Conservation (phyloP, 129 eudicot genomes). For the Mikania micrantha region DNA sequence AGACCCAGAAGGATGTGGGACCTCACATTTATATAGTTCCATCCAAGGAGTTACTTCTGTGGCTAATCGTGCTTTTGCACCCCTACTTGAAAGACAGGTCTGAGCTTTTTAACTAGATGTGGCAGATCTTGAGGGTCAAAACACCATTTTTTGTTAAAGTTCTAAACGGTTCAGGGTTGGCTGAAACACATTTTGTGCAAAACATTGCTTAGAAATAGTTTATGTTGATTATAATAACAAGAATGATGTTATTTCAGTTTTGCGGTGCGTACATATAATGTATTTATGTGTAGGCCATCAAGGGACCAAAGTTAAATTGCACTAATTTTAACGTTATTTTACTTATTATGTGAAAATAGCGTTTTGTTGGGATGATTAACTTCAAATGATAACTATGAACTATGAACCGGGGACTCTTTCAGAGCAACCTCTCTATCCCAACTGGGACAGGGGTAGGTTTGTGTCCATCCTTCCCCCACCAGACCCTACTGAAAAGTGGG, state of each 20-base stretch:
- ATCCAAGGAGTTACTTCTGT: conserved; percentile 81
- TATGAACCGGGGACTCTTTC: too few species aligned
- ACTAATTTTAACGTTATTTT: too few species aligned
- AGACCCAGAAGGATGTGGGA: conserved; percentile 97
- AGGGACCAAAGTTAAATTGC: too few species aligned
- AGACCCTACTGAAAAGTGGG: too few species aligned
- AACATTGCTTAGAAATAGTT: neutral
- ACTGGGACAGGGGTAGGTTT: too few species aligned
- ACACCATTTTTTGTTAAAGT: neutral
- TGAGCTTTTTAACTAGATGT: conserved; percentile 10
- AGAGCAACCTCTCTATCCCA: too few species aligned
- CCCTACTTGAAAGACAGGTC: conserved; percentile 97
- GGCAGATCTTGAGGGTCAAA: neutral
- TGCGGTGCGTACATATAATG: too few species aligned
- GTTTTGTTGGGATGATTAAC: too few species aligned
- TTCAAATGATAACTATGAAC: too few species aligned
- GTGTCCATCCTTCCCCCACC: too few species aligned
- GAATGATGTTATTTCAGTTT: neutral
- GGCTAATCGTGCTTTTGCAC: conserved; percentile 93
- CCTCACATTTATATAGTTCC: conserved; percentile 60
- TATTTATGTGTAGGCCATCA: too few species aligned
- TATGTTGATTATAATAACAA: neutral
- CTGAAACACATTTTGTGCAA: neutral
- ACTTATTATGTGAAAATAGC: too few species aligned
- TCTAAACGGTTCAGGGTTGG: neutral